Evolutionary conservation across 2,329 filamentous ascomycete species (phyloP).

Genomic region (Coniochaeta ligniaria): DNA sequence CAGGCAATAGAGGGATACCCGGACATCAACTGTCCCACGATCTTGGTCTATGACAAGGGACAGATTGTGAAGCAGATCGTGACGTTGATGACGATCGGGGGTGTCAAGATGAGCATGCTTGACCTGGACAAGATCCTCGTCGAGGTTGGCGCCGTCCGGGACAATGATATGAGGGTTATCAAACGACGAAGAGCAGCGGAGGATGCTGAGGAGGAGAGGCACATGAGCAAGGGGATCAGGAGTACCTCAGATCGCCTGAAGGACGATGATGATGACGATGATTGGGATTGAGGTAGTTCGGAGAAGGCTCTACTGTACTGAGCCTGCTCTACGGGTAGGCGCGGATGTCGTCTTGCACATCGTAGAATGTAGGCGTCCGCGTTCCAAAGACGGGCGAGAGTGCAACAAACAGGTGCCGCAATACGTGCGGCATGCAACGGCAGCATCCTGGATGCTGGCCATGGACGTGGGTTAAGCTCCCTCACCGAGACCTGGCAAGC

Average conservation of each 20-base stretch:
- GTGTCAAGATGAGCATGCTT: conserved; percentile 60
- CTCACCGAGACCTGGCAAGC: too few relatives aligned
- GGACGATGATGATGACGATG: conserved; percentile 19
- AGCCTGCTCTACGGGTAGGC: not conserved
- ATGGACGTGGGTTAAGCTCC: too few relatives aligned
- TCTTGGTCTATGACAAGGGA: conserved; percentile 85
- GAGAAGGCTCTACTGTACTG: not conserved
- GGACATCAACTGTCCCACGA: conserved; percentile 88
- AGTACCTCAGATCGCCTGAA: conserved; percentile 14
- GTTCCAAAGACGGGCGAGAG: too few relatives aligned
- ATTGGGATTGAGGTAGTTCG: conserved; percentile 18
- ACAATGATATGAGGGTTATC: conserved; percentile 70
- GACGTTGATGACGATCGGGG: conserved; percentile 75
- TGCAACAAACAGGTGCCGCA: too few relatives aligned
- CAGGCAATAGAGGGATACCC: conserved; percentile 97
- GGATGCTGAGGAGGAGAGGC: conserved; percentile 52
- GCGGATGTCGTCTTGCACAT: not conserved
- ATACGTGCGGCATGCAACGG: too few relatives aligned
- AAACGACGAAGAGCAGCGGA: conserved; percentile 53
- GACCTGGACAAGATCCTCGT: conserved; percentile 78
- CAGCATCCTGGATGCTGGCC: too few relatives aligned
- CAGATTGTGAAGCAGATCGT: conserved; percentile 90
- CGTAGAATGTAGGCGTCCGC: too few relatives aligned
- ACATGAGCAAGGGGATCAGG: conserved; percentile 38
- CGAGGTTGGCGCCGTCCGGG: conserved; percentile 70